Base-by-base conservation (phyloP, 75 land plant species). In the Selaginella moellendorffii region DNA sequence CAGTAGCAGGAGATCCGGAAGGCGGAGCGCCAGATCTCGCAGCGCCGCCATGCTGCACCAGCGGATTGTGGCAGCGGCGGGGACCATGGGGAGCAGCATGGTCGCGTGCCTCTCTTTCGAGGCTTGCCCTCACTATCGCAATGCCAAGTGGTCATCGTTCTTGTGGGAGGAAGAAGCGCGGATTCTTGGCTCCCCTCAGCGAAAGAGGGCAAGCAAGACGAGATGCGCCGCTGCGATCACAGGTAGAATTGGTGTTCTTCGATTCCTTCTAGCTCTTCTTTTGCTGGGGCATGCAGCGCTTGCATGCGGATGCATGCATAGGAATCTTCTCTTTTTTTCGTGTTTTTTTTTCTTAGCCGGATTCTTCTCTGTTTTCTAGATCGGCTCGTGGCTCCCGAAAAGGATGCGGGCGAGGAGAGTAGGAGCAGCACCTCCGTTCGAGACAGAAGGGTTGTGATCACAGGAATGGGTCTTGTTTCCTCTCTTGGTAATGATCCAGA, bases 381-480 rank as follows among this genome's bases (percentile, higher is more conserved):
- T 36, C 46, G 14, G 14, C 46, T 36, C 5, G 5, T 36, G 46
- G 46, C 46, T 5, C 46, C 46, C 10, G 46, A 5, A 56, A 56
- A 56, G 21, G 59, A 25, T 8, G 19, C 19, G n/a, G 9, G 17
- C 5, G 59, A 56, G 59, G n/a, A 56, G n/a, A 56, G 24, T 8
- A 56, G n/a, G 59, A 8, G 8, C 14, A 36, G 14, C 10, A 36
- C 46, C 46, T 46, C 51, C 51, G 18, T 18, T 46, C 5, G n/a
- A 25, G 17, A 19, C 8, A 56, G 59, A 25, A 56, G 59, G 59
- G 59, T 56, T 5, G 59, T 56, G 9, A 21, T 56, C 8, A 56
- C 59, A 21, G 59, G 59, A 19, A 56, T 56, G 59, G 59, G 59
- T 8, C 59, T 56, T 21, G 59, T 56, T 56, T 56, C 23, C 9